A percentile compares a stretch with the other conserved stretches of the same genome.
phyloP scores from a whole-genome alignment of 2,329 filamentous ascomycete species.

The Aspergillus unguis region DNA sequence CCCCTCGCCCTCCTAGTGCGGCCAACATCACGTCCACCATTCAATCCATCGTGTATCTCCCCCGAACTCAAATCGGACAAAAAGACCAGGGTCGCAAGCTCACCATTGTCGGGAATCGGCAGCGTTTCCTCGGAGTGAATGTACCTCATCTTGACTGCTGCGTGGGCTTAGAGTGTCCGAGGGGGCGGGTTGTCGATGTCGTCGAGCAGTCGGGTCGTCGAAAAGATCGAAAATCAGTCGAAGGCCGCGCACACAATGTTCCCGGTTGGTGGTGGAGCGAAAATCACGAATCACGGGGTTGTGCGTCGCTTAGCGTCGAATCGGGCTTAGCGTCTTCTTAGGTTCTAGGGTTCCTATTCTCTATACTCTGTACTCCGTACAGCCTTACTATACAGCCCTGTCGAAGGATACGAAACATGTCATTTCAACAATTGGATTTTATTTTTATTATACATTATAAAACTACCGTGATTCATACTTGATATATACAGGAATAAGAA shows the following conservation, averaged over 20 bases:
- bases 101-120: conserved; percentile 94
- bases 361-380: neutral
- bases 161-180: conserved; percentile 41
- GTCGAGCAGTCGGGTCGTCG: conserved; percentile 34
- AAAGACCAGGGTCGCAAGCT: conserved; percentile 48
- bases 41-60: conserved; percentile 5
- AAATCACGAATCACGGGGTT: conserved; percentile 43
- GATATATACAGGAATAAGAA: conserved; percentile 6
- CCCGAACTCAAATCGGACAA: conserved; percentile 14
- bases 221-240: conserved; percentile 39
- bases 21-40: neutral
- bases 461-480: neutral
- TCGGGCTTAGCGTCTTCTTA: conserved; percentile 32
- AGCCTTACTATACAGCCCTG: neutral
- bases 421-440: neutral
- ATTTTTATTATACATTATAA: neutral
- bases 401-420: neutral
- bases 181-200: conserved; percentile 39
- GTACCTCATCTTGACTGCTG: conserved; percentile 90
- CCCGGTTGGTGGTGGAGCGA: conserved; percentile 37
- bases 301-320: conserved; percentile 43
- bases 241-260: conserved; percentile 20
- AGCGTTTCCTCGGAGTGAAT: conserved; percentile 97
- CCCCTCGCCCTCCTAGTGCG: neutral
- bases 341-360: conserved; percentile 30